These are phyloP conservation scores for Boletus sp. DNA, from an alignment of 768 basidiomycete genomes.

Conservation along the genomic window DNA sequence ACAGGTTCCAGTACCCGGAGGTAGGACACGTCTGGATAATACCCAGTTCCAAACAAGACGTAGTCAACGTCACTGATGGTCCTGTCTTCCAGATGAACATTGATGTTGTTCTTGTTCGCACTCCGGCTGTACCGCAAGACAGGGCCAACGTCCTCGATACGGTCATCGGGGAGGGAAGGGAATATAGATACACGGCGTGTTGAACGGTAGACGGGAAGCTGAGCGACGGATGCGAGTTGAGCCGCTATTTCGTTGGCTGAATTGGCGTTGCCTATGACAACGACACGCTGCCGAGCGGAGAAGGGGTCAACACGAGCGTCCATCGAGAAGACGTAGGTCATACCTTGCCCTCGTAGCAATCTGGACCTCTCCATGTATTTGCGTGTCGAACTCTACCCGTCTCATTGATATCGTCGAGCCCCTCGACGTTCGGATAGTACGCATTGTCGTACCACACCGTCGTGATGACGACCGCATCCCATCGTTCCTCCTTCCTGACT, in stretches of 20 bases:
- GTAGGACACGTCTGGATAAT: slow-evolving; percentile 41
- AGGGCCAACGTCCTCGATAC: slow-evolving; percentile 44
- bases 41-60: slow-evolving; percentile 49
- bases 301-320: not conserved
- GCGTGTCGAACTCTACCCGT: slow-evolving; percentile 43
- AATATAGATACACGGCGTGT: slow-evolving; percentile 44
- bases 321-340: not conserved
- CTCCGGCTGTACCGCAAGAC: slow-evolving; percentile 34
- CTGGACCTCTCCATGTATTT: slow-evolving; percentile 41
- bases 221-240: slow-evolving; percentile 40
- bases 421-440: slow-evolving; percentile 44
- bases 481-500: slow-evolving; percentile 34
- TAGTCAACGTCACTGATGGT: slow-evolving; percentile 40
- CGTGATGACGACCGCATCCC: slow-evolving; percentile 52
- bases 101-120: slow-evolving; percentile 30
- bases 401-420: slow-evolving; percentile 37
- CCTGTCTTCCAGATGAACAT: slow-evolving; percentile 37
- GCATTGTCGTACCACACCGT: slow-evolving; percentile 46
- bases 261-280: slow-evolving; percentile 52
- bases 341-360: slow-evolving; percentile 36
- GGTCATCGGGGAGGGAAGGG: slow-evolving; percentile 40
- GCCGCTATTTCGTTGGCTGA: slow-evolving; percentile 53
- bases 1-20: slow-evolving; percentile 32
- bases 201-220: slow-evolving; percentile 45
- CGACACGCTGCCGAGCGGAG: slow-evolving; percentile 35